Evolutionary conservation across 768 basidiomycete species (phyloP).

Genomic region (Mycena olivaceomarginata): DNA sequence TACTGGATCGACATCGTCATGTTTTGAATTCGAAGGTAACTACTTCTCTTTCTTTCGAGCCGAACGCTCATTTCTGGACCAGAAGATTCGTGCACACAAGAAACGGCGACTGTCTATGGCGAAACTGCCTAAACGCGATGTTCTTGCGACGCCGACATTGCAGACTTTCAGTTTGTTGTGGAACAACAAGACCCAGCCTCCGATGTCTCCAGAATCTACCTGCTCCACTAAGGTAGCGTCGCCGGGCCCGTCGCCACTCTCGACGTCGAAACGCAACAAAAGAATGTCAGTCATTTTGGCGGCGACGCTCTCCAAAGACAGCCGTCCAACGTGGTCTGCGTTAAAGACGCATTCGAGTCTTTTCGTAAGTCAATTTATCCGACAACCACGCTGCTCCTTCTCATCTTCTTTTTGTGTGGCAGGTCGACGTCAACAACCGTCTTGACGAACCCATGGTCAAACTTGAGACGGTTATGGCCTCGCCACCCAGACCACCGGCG

Average conservation of each 20-base stretch:
- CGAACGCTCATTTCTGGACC: slow-evolving; percentile 8
- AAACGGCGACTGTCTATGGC: slow-evolving; percentile 26
- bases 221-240: slow-evolving; percentile 41
- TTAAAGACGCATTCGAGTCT: slow-evolving; percentile 46
- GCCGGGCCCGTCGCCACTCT: slow-evolving; percentile 3
- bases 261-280: slow-evolving; percentile 29
- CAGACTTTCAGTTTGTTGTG: slow-evolving; percentile 20
- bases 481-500: slow-evolving; percentile 1
- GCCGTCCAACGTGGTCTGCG: slow-evolving; percentile 34
- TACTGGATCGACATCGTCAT: slow-evolving; percentile 41
- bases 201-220: slow-evolving; percentile 30
- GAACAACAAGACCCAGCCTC: neutral
- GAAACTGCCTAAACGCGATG: slow-evolving; percentile 7
- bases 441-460: slow-evolving; percentile 39
- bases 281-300: slow-evolving; percentile 43
- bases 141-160: slow-evolving; percentile 6
- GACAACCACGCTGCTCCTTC: neutral
- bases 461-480: slow-evolving; percentile 12
- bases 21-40: slow-evolving; percentile 40
- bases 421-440: slow-evolving; percentile 45
- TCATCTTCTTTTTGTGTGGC: neutral
- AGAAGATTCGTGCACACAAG: slow-evolving; percentile 41
- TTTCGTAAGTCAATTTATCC: slow-evolving; percentile 31
- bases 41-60: neutral
- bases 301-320: slow-evolving; percentile 41